Percentiles rank a stretch among this genome's conserved stretches.
phyloP scores from a whole-genome alignment of 108 stramenopile species.

The Nitzschia putrida region DNA sequence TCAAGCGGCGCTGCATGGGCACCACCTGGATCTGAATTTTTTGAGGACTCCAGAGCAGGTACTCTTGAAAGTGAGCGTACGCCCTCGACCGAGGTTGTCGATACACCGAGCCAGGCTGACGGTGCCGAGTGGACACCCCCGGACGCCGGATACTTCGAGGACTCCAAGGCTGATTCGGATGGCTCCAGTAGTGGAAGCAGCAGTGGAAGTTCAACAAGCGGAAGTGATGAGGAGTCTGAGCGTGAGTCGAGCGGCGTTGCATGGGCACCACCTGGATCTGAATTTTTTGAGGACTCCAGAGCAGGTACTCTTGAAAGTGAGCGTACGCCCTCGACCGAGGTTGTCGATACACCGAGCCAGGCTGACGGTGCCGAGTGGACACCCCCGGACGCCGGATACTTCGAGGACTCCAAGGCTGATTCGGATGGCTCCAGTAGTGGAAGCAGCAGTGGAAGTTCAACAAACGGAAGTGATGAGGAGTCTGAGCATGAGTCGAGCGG shows the following conservation, averaged over 20 bases:
- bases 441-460: not conserved
- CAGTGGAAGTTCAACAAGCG: not conserved
- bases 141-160: not conserved
- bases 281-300: not conserved
- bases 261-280: constrained; percentile 4
- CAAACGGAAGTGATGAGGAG: not conserved
- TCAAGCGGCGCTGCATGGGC: not conserved
- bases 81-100: not conserved
- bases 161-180: not conserved
- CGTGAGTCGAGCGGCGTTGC: not conserved
- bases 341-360: too few relatives aligned
- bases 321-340: not conserved
- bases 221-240: not conserved
- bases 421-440: not conserved
- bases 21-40: not conserved
- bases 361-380: not conserved
- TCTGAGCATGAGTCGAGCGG: not conserved
- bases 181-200: not conserved
- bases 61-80: not conserved
- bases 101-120: not conserved
- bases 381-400: not conserved
- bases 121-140: not conserved
- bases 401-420: not conserved
- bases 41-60: not conserved
- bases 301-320: not conserved